Evolutionary conservation across 2,329 filamentous ascomycete genomes (phyloP).

Genomic region (Cladosporium oxysporum): DNA sequence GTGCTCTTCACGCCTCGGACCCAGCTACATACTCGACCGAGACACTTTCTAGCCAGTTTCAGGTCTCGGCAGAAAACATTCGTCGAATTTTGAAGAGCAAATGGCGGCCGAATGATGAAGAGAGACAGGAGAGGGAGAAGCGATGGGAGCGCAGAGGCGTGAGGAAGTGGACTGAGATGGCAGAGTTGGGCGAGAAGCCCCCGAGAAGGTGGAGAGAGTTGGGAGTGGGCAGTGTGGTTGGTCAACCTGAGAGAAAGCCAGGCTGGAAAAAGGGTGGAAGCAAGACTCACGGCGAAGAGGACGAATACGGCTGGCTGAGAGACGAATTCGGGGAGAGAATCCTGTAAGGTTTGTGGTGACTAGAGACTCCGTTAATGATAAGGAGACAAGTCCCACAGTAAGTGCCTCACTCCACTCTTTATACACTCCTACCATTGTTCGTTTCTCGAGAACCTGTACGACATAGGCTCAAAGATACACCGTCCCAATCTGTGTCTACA

Average conservation of each 20-base stretch:
- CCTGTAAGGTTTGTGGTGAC: slow-evolving; percentile 11
- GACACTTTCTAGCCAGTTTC: slow-evolving; percentile 74
- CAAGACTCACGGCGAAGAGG: neutral
- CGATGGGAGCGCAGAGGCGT: slow-evolving; percentile 53
- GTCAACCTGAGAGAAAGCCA: slow-evolving; percentile 12
- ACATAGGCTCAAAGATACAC: neutral
- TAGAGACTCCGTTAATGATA: neutral
- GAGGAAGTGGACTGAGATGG: slow-evolving; percentile 51
- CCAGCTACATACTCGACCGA: slow-evolving; percentile 75
- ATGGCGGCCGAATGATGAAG: slow-evolving; percentile 62
- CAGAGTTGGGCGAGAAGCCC: slow-evolving; percentile 57
- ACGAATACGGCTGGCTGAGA: slow-evolving; percentile 25
- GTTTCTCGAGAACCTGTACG: neutral
- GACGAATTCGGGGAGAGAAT: slow-evolving; percentile 30
- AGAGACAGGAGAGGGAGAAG: slow-evolving; percentile 44
- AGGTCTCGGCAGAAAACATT: slow-evolving; percentile 84
- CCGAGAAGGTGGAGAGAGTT: slow-evolving; percentile 52
- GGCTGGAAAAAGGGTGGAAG: slow-evolving; percentile 16
- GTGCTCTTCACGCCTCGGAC: slow-evolving; percentile 75
- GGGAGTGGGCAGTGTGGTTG: slow-evolving; percentile 25
- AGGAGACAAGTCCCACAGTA: neutral
- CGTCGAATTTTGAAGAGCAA: slow-evolving; percentile 81
- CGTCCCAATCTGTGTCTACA: neutral
- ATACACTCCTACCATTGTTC: neutral
- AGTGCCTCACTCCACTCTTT: neutral